These are phyloP conservation scores for Floccularia luteovirens DNA, from an alignment of 768 basidiomycete genomes.

Conservation along the genomic window DNA sequence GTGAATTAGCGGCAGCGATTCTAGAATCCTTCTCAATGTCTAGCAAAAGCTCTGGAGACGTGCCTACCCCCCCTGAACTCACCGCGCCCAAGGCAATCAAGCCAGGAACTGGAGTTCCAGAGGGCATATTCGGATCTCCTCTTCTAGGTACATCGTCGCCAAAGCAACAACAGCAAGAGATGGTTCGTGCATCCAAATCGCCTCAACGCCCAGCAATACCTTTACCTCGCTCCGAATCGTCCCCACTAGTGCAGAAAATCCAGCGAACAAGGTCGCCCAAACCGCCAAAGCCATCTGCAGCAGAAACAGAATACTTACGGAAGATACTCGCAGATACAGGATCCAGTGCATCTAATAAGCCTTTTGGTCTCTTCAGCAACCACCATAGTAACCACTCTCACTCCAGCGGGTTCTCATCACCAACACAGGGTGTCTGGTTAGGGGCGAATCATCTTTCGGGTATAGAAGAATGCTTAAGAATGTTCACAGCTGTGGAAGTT, in stretches of 20 bases:
- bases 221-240: too few species aligned
- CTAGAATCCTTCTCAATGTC: not conserved
- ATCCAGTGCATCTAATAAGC: slow-evolving; percentile 26
- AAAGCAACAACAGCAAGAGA: too few species aligned
- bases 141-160: too few species aligned
- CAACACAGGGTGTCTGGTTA: slow-evolving; percentile 27
- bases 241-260: slow-evolving; percentile 15
- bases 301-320: slow-evolving; percentile 61
- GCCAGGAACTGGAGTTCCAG: too few species aligned
- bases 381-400: slow-evolving; percentile 2
- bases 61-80: not conserved
- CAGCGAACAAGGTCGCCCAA: slow-evolving; percentile 36
- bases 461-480: slow-evolving; percentile 71
- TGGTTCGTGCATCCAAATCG: too few species aligned
- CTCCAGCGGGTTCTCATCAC: not conserved
- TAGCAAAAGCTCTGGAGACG: not conserved
- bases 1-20: not conserved
- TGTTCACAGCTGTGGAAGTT: slow-evolving; percentile 92
- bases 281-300: slow-evolving; percentile 43
- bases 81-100: too few species aligned
- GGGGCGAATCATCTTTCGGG: slow-evolving; percentile 44
- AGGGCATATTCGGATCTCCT: too few species aligned
- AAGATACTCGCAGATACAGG: slow-evolving; percentile 61
- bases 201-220: too few species aligned
- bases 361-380: slow-evolving; percentile 44